Conservation (phyloP, 2,329 filamentous ascomycete species). For the Lecanicillium sp. region DNA sequence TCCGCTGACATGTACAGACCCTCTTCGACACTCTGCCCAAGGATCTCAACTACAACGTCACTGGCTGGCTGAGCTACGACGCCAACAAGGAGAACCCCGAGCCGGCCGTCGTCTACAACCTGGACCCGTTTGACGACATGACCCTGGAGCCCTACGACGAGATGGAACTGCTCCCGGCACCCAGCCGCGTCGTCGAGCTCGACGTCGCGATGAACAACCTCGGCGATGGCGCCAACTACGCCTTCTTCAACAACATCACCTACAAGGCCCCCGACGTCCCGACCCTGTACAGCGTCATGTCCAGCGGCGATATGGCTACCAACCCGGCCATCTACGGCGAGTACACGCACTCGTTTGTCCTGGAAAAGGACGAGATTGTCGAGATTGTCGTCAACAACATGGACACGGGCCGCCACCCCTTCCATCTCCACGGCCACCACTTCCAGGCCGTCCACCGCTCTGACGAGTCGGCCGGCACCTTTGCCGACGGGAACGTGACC, state of each 20-base stretch:
- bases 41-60: conserved; percentile 62
- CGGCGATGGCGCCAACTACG: conserved; percentile 53
- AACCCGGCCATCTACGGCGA: conserved; percentile 59
- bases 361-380: conserved; percentile 62
- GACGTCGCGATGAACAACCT: conserved; percentile 58
- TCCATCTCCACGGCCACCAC: conserved; percentile 72
- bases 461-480: conserved; percentile 50
- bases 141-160: conserved; percentile 63
- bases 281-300: conserved; percentile 69
- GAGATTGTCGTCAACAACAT: conserved; percentile 73
- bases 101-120: conserved; percentile 52
- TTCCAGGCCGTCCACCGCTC: conserved; percentile 64
- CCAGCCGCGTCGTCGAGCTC: conserved; percentile 58
- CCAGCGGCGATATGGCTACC: conserved; percentile 51
- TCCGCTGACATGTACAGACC: conserved; percentile 34
- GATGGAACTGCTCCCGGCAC: conserved; percentile 51
- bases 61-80: conserved; percentile 59
- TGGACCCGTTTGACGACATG: conserved; percentile 69
- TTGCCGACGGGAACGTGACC: conserved; percentile 39
- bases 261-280: conserved; percentile 73
- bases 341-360: conserved; percentile 60
- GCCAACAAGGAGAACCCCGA: conserved; percentile 37
- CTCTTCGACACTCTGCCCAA: conserved; percentile 65
- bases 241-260: conserved; percentile 71
- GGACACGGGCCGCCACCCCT: conserved; percentile 65